phyloP scores from a whole-genome alignment of 768 basidiomycete species.

The Postia placenta region DNA sequence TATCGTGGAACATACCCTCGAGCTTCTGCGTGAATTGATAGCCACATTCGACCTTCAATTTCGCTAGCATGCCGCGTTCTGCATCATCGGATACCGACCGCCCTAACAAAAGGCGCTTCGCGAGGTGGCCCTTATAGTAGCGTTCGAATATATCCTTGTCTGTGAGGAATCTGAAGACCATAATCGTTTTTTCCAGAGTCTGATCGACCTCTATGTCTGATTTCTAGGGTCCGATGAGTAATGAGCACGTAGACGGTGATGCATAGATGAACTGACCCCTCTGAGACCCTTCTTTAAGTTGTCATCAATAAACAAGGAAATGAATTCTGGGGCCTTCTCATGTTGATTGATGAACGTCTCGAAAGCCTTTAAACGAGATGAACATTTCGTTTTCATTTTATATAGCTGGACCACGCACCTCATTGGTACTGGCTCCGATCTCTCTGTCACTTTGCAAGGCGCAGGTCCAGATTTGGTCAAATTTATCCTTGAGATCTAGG shows the following conservation, averaged over 20 bases:
- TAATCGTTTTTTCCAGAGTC: conserved; percentile 93
- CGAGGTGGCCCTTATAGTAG: conserved; percentile 95
- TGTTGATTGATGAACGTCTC: conserved; percentile 87
- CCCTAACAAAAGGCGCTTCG: conserved; percentile 80
- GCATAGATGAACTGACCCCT: conserved; percentile 52
- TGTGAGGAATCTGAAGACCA: conserved; percentile 86
- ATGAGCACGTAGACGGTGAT: neutral
- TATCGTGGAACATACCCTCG: conserved; percentile 98
- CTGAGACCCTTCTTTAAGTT: conserved; percentile 92
- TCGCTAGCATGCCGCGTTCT: conserved; percentile 94
- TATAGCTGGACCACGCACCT: conserved; percentile 42
- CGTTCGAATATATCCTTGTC: conserved; percentile 98
- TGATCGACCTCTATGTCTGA: conserved; percentile 85
- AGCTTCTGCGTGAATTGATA: conserved; percentile 96
- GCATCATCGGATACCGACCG: conserved; percentile 96
- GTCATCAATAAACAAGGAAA: conserved; percentile 96
- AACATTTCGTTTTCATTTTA: neutral
- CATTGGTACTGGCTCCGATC: conserved; percentile 76
- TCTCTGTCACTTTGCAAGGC: conserved; percentile 72
- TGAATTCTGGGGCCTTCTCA: conserved; percentile 84
- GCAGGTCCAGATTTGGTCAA: conserved; percentile 66
- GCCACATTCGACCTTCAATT: conserved; percentile 94
- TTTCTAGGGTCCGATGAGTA: conserved; percentile 55
- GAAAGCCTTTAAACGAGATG: conserved; percentile 71
- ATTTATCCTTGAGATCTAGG: conserved; percentile 86